phyloP scores from a whole-genome alignment of 768 basidiomycete species.

The Xerocomellus amylosporus region DNA sequence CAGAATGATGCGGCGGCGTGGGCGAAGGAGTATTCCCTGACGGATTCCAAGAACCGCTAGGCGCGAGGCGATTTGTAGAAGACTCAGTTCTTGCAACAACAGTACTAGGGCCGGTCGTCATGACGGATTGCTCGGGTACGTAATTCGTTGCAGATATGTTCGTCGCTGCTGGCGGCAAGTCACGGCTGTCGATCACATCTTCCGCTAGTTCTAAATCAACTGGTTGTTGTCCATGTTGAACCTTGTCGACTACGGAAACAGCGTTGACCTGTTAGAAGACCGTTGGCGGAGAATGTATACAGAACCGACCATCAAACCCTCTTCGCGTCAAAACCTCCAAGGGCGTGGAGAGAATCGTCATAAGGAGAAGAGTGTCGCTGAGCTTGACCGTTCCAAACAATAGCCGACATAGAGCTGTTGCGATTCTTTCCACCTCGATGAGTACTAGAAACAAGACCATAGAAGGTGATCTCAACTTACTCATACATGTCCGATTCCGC shows the following conservation, averaged over 20 bases:
- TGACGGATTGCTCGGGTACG: neutral
- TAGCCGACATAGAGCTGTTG: slow-evolving; percentile 71
- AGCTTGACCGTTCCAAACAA: slow-evolving; percentile 73
- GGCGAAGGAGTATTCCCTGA: neutral
- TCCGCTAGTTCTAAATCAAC: slow-evolving; percentile 2
- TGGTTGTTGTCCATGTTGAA: too few relatives aligned
- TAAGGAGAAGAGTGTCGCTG: slow-evolving; percentile 56
- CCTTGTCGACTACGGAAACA: slow-evolving; percentile 5
- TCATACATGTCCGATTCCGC: slow-evolving; percentile 84
- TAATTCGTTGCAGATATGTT: neutral
- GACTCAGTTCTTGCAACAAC: slow-evolving; percentile 45
- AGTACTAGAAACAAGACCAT: neutral
- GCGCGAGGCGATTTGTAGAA: too few relatives aligned
- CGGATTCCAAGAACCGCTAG: too few relatives aligned
- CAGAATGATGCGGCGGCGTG: neutral
- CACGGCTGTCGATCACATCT: slow-evolving; percentile 64
- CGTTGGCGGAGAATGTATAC: neutral
- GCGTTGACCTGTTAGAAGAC: slow-evolving; percentile 33
- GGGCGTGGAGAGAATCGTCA: slow-evolving; percentile 81
- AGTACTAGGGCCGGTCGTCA: neutral
- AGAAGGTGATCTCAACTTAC: slow-evolving; percentile 44
- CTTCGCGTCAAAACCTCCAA: slow-evolving; percentile 34
- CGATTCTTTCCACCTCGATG: slow-evolving; percentile 50
- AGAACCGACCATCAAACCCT: neutral
- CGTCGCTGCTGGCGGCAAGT: too few relatives aligned